Evolutionary conservation across 2,329 filamentous ascomycete genomes (phyloP).

Genomic region (Ophiostoma triangulosporum): DNA sequence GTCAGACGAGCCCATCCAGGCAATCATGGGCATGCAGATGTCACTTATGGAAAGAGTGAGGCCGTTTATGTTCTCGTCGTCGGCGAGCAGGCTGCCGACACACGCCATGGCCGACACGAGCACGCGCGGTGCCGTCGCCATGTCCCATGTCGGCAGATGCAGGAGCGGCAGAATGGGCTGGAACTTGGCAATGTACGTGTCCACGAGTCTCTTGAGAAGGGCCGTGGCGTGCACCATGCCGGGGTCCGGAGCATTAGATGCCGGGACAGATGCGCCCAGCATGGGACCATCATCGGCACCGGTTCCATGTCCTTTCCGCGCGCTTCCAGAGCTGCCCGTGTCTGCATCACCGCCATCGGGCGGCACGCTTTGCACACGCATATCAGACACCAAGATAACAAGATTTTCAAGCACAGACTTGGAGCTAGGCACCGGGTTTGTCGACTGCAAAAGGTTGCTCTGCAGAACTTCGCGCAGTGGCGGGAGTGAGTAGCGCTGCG

Average conservation of each 20-base stretch:
- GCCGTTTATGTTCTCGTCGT: conserved; percentile 9
- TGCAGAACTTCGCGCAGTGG: conserved; percentile 16
- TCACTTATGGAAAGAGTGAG: conserved; percentile 16
- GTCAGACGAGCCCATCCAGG: conserved; percentile 18
- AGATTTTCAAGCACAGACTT: conserved; percentile 12
- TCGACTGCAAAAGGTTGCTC: conserved; percentile 3
- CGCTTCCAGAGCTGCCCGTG: background rate
- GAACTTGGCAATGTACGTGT: conserved; percentile 18
- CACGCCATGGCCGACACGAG: conserved; percentile 20
- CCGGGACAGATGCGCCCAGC: background rate
- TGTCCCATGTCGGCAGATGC: conserved; percentile 19
- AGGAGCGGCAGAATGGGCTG: conserved; percentile 20
- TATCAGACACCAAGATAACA: conserved; percentile 16
- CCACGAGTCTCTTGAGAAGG: conserved; percentile 15
- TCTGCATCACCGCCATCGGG: background rate
- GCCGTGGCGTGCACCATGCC: conserved; percentile 13
- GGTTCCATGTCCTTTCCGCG: background rate
- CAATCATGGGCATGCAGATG: conserved; percentile 18
- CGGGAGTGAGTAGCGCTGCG: conserved; percentile 6
- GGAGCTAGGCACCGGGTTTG: background rate
- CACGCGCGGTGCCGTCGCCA: conserved; percentile 14
- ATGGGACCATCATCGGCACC: background rate
- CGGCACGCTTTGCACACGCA: conserved; percentile 8
- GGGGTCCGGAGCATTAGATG: background rate
- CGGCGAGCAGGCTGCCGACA: conserved; percentile 17